phyloP scores from a whole-genome alignment of 2,329 filamentous ascomycete species.

The Cadophora gregata region DNA sequence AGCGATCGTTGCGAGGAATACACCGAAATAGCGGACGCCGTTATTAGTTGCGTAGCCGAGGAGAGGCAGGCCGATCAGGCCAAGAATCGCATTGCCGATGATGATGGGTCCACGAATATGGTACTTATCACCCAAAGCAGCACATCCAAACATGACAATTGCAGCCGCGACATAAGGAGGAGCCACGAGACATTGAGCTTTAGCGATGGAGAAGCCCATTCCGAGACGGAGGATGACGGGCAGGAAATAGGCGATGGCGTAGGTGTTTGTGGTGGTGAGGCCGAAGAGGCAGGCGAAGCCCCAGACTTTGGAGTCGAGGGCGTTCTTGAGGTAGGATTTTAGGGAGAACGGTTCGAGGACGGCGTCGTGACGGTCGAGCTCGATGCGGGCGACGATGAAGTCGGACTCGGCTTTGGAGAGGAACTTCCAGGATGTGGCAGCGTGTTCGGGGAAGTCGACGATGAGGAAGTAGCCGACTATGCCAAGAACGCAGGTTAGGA shows the following conservation, averaged over 20 bases:
- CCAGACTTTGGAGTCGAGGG: slow-evolving; percentile 64
- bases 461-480: slow-evolving; percentile 61
- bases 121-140: slow-evolving; percentile 60
- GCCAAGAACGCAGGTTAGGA: slow-evolving; percentile 60
- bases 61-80: slow-evolving; percentile 52
- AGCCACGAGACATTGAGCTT: slow-evolving; percentile 60
- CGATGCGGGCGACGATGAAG: slow-evolving; percentile 60
- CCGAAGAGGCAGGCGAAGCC: slow-evolving; percentile 65
- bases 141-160: slow-evolving; percentile 52
- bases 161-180: slow-evolving; percentile 56
- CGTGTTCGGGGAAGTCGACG: slow-evolving; percentile 68
- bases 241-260: slow-evolving; percentile 80
- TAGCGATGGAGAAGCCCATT: slow-evolving; percentile 58
- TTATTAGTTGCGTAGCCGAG: slow-evolving; percentile 55
- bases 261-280: slow-evolving; percentile 73
- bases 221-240: slow-evolving; percentile 71
- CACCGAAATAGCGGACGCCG: slow-evolving; percentile 60
- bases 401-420: slow-evolving; percentile 56
- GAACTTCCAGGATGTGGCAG: slow-evolving; percentile 54
- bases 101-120: slow-evolving; percentile 46
- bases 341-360: slow-evolving; percentile 54
- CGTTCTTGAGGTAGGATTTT: slow-evolving; percentile 53
- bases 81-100: slow-evolving; percentile 50
- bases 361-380: slow-evolving; percentile 62
- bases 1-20: slow-evolving; percentile 54